Evolutionary conservation across 352 stramenopile genomes (phyloP).

Genomic region (Globisporangium parvum): DNA sequence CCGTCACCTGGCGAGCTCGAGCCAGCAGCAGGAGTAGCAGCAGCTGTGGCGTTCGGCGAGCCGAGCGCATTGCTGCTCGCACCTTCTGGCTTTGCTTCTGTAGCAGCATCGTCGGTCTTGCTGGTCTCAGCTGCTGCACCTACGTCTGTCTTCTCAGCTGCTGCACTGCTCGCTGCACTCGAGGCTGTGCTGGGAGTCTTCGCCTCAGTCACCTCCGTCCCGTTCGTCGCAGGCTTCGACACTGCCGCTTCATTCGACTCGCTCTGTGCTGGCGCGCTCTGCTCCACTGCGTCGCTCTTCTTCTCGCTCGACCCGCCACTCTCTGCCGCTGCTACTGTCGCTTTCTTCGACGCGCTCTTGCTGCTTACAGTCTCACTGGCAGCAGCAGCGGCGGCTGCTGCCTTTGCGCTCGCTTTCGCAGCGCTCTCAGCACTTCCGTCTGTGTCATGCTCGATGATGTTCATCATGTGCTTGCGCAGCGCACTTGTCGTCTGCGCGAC

Average conservation of each 20-base stretch:
- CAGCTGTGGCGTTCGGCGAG: not conserved
- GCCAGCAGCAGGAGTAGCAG: not conserved
- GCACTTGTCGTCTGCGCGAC: conserved; percentile 66
- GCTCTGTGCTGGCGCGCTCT: not conserved
- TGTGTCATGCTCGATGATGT: conserved; percentile 50
- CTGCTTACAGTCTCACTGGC: too few species aligned
- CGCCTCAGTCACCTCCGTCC: too few species aligned
- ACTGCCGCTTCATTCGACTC: too few species aligned
- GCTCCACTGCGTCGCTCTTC: conserved; percentile 4
- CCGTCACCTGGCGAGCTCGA: not conserved
- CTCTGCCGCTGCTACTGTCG: conserved; percentile 3
- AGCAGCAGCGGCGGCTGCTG: not conserved
- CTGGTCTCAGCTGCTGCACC: too few species aligned
- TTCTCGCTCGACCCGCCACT: conserved; percentile 1
- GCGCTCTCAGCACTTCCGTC: conserved; percentile 12
- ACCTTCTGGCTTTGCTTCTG: too few species aligned
- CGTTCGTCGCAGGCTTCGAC: too few species aligned
- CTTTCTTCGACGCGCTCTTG: conserved; percentile 11
- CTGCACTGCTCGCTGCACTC: too few species aligned
- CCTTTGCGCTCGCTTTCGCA: conserved; percentile 18
- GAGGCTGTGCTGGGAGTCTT: too few species aligned
- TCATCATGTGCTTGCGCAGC: conserved; percentile 75
- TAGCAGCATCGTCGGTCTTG: too few species aligned
- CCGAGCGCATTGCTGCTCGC: too few species aligned
- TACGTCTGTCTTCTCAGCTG: too few species aligned